Evolutionary conservation across 768 basidiomycete genomes (phyloP), one percentile per base, ranked within the genome.

Genomic region (Sutorius australiensis): DNA sequence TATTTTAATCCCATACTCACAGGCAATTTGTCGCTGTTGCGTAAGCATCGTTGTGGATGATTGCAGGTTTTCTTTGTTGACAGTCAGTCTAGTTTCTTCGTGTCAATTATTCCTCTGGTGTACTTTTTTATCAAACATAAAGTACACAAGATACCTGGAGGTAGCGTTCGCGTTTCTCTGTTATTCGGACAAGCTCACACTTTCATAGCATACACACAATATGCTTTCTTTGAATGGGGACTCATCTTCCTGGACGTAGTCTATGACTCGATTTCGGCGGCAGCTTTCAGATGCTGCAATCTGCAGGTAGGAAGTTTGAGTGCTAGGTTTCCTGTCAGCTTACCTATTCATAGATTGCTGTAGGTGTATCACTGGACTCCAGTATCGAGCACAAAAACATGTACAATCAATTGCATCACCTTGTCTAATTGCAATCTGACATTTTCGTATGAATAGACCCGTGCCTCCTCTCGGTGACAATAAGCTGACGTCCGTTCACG

Each of bases 61-160:
- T 1, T 27, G 16, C 36, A 3, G 6, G 48, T 21, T 5, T 34
- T 53, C 13, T 34, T 53, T 11, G 14, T 50, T 65, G 45, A 59
- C 42, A 31, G 36, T 27, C 39, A 17, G 31, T 24, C 5, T 58
- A 89, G 87, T 10, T 95, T 94, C 69, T 89, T 93, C 61, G 61
- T 69, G 5, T 75, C 80, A 7, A 74, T 94, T 30, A 67, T 84
- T 16, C 90, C 90, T 14, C 75, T 95, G 61, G 73, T 92, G 10
- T 92, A 90, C 68, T 89, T 87, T 63, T 95, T 89, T 68, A 73
- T 94, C 21, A 87, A 87, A 61, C 93, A 95, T 71, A 92, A 92
- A 62, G 83, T 90, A 5, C 73, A 91, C 53, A 74, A 76, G 33
- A 73, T 91, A 59, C 87, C 91, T 1, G 92, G 92, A 65, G 88